Base-by-base conservation (phyloP, 2,329 filamentous ascomycete genomes). In the Periconia macrospinosa region DNA sequence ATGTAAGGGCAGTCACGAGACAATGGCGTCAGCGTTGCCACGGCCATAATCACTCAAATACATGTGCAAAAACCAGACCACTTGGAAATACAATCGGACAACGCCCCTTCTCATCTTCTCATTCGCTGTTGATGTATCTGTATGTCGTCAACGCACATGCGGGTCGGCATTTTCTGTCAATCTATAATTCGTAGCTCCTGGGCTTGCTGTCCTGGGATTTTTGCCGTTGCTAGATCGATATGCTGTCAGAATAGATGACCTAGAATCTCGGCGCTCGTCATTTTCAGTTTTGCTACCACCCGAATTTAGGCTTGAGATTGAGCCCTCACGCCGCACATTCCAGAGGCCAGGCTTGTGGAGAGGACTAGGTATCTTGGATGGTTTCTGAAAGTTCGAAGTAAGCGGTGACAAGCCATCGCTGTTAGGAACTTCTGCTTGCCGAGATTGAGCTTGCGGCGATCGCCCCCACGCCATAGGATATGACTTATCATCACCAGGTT, bases 301-400 rank as follows among this genome's bases (percentile, higher is more conserved):
- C 5, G 71, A 74, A n/a, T 72, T 60, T 6, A 74, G 49, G 57
- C 74, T 78, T 1, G 75, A 73, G 2, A 52, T 46, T 6, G 76
- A 78, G 33, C 63, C 66, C 30, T 76, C 72, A 30, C 74, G 67
- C 41, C 76, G 71, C 30, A 70, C 66, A 30, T 66, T 69, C 20
- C 71, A 72, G 1, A 71, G 42, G 5, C 55, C 51, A 40, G 60
- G 35, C 8, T 58, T 65, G 52, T 73, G 71, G 0, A 74, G 58
- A n/a, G 76, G 76, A 45, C 72, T 77, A n/a, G 76, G 76, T 19
- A 78, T 79, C 53, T 75, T 75, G 5, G 76, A 75, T 6, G 54
- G 58, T 50, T 59, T 70, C 8, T 50, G 52, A 8, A 51, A 19
- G 2, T 67, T 57, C 18, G 58, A 40, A 23, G 27, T 47, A 18